phyloP scores from a whole-genome alignment of 1,284 basidiomycete genomes.

The Apiotrichum laibachii region DNA sequence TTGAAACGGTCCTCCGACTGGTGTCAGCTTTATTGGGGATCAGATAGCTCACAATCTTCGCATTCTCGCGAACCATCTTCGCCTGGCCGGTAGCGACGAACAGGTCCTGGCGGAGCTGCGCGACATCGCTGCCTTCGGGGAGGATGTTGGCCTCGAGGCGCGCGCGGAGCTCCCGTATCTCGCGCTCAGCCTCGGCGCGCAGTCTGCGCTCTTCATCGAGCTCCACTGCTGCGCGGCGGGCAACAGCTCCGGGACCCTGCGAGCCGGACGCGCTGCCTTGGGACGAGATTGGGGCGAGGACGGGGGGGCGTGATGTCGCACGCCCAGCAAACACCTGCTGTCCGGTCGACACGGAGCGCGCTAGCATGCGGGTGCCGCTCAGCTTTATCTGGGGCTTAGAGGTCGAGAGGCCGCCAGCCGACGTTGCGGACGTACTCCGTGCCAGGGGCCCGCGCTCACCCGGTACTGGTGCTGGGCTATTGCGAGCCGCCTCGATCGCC shows the following conservation, averaged over 20 bases:
- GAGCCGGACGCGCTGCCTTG: slow-evolving; percentile 28
- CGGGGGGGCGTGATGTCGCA: no score
- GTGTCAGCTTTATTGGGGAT: slow-evolving; percentile 1
- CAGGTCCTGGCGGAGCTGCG: slow-evolving; percentile 29
- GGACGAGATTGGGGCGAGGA: slow-evolving; percentile 31
- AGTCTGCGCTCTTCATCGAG: slow-evolving; percentile 33
- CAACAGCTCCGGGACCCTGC: slow-evolving; percentile 27
- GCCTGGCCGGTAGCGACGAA: slow-evolving; percentile 41
- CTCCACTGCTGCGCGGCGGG: slow-evolving; percentile 33
- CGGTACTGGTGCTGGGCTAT: neutral
- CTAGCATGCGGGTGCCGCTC: slow-evolving; percentile 13
- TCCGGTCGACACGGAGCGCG: slow-evolving; percentile 38
- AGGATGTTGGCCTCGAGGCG: slow-evolving; percentile 6
- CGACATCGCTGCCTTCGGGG: neutral
- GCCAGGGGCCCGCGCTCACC: slow-evolving; percentile 12
- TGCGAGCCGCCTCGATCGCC: slow-evolving; percentile 11
- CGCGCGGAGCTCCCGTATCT: slow-evolving; percentile 11
- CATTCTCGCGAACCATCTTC: slow-evolving; percentile 30
- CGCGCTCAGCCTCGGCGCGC: slow-evolving; percentile 19
- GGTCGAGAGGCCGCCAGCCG: slow-evolving; percentile 3
- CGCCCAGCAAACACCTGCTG: slow-evolving; percentile 20
- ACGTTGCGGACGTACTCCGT: slow-evolving; percentile 12
- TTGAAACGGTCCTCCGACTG: slow-evolving; percentile 17
- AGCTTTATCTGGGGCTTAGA: neutral
- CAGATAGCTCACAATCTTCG: slow-evolving; percentile 28